phyloP scores from a whole-genome alignment of 1,284 basidiomycete species.

The Porogramme epimiltina region DNA sequence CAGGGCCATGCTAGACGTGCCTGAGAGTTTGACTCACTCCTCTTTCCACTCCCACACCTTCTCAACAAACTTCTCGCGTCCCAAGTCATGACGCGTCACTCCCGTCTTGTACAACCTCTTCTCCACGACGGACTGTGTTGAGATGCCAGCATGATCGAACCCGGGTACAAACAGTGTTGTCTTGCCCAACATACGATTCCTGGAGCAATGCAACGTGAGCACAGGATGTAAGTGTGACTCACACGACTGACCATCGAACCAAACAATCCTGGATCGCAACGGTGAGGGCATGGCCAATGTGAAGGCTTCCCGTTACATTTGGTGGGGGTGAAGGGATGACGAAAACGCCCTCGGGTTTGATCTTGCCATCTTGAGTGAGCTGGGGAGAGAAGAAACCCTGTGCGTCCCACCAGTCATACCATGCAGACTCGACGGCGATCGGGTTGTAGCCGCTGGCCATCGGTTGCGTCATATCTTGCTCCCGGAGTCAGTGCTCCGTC shows the following conservation, averaged over 20 bases:
- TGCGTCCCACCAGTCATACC: slow-evolving; percentile 98
- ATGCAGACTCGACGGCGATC: slow-evolving; percentile 91
- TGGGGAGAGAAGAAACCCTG: slow-evolving; percentile 91
- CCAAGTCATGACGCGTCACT: slow-evolving; percentile 90
- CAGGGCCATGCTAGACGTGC: not conserved
- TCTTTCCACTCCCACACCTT: slow-evolving; percentile 98
- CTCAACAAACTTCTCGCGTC: slow-evolving; percentile 89
- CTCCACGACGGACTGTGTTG: slow-evolving; percentile 98
- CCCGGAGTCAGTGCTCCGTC: not conserved
- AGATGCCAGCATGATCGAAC: slow-evolving; percentile 98
- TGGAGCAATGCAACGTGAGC: slow-evolving; percentile 30
- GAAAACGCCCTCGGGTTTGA: slow-evolving; percentile 71
- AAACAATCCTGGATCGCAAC: slow-evolving; percentile 91
- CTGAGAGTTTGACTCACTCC: slow-evolving; percentile 57
- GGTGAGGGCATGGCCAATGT: slow-evolving; percentile 96
- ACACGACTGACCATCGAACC: slow-evolving; percentile 75
- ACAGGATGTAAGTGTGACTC: not conserved
- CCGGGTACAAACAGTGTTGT: slow-evolving; percentile 92
- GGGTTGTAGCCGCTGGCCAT: slow-evolving; percentile 95
- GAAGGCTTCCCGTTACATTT: slow-evolving; percentile 97
- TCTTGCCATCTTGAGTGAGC: slow-evolving; percentile 56
- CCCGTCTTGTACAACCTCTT: slow-evolving; percentile 88
- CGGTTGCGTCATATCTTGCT: slow-evolving; percentile 80
- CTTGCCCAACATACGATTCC: slow-evolving; percentile 96
- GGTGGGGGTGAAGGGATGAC: slow-evolving; percentile 94